Evolutionary conservation across 352 stramenopile species (phyloP), one percentile per base, ranked within the genome.

Genomic region (Blastocystis sp.): DNA sequence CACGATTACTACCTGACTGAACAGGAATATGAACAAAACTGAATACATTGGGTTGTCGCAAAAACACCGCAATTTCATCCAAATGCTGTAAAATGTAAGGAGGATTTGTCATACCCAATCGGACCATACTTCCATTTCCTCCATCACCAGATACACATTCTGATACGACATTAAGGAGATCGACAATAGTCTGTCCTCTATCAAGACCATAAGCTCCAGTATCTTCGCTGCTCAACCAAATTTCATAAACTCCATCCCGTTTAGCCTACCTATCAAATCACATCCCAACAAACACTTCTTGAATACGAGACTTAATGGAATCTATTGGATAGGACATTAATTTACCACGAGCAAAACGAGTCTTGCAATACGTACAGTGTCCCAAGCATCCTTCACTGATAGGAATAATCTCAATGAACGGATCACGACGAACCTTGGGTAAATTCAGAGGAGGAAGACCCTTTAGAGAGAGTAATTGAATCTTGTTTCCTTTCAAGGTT

Each of bases 311-410:
- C 53, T 94, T 91, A 80, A 97, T 96, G 0, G 90, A 93, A 24
- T 95, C 92, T 0, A 93, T 91, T 30, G 92, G 92, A 90, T 97
- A 97, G 79, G 93, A 96, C 22, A 94, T 94, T 48, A 97, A 82
- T 87, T 94, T 95, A 27, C 95, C 95, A n/a, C 95, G 93, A 27
- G 95, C 95, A 88, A 96, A 94, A 30, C 93, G 93, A 9, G 95
- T 97, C 91, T 97, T 97, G 91, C 95, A 97, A 92, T 97, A 97
- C 24, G 95, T 97, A 84, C 95, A 97, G 4, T 94, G 93, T 15
- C 94, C 94, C 3, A 97, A 92, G 89, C 95, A 97, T 37, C 95
- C 95, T 17, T 94, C 97, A 66, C 93, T 96, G 33, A 97, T 90
- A 33, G 94, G 94, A 57, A 97, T 94, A 89, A 97, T 97, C 90